Evolutionary conservation across 164 flowering plant genomes (phyloP).

Genomic region (Berberis thunbergii): DNA sequence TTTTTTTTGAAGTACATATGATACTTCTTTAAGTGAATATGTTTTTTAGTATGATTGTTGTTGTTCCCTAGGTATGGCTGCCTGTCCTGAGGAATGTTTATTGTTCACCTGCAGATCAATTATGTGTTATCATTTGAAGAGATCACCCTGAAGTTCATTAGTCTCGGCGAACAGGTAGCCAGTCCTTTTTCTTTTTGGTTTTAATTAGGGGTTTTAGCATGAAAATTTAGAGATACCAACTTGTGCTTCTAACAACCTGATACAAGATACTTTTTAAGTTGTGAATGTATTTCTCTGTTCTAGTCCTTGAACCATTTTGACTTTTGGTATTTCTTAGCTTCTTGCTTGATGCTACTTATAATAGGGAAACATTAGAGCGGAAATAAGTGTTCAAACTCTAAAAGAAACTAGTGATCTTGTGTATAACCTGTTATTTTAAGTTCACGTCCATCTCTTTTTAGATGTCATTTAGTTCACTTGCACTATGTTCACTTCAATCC

Average conservation of each 20-base stretch:
- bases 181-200: background rate
- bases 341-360: no score
- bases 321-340: background rate
- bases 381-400: no score
- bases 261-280: background rate
- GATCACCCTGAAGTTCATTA: slow-evolving; percentile 87
- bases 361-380: no score
- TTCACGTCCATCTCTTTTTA: no score
- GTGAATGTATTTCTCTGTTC: no score
- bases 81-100: background rate
- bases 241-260: background rate
- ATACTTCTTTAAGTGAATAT: no score
- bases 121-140: slow-evolving; percentile 93
- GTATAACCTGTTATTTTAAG: no score
- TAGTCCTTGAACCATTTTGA: background rate
- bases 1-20: no score
- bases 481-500: background rate
- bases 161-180: slow-evolving; percentile 75
- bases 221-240: background rate
- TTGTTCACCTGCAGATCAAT: slow-evolving; percentile 57
- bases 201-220: background rate
- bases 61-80: background rate
- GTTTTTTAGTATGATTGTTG: no score
- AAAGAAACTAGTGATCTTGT: no score
- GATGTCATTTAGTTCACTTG: background rate